phyloP scores from a whole-genome alignment of 257 asterid genomes.

The Ajuga chamaepitys region DNA sequence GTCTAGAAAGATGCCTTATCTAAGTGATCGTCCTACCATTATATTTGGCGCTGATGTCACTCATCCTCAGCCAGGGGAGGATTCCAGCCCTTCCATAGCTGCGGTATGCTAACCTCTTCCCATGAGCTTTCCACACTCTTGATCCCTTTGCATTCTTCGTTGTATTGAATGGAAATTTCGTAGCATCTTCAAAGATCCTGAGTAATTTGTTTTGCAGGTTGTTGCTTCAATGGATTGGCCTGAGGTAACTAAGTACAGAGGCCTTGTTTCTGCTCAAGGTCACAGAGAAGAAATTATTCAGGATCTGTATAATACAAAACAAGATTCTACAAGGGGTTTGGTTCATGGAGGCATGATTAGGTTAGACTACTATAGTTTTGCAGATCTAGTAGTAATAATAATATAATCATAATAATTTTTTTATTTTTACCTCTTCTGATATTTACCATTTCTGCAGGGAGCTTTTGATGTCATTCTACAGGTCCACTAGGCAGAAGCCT shows the following conservation, averaged over 20 bases:
- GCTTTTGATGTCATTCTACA: conserved; percentile 36
- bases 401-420: no score
- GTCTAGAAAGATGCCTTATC: conserved; percentile 13
- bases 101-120: conserved; percentile 39
- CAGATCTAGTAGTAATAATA: no score
- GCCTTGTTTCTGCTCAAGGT: conserved; percentile 67
- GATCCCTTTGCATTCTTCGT: background rate
- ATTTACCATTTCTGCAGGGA: conserved; percentile 42
- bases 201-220: conserved; percentile 40
- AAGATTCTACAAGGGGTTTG: conserved; percentile 32
- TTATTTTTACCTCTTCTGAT: background rate
- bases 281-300: conserved; percentile 65
- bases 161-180: background rate
- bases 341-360: conserved; percentile 66
- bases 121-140: no score
- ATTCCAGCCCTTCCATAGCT: conserved; percentile 76
- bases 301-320: conserved; percentile 34
- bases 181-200: background rate
- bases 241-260: conserved; percentile 61
- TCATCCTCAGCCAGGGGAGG: conserved; percentile 86
- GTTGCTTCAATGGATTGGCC: conserved; percentile 99
- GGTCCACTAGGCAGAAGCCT: conserved; percentile 35
- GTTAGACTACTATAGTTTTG: conserved; percentile 14
- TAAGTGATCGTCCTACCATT: conserved; percentile 58
- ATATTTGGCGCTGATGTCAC: conserved; percentile 93